Conservation (phyloP, 2,329 filamentous ascomycete genomes). For the Venturia pyrina region DNA sequence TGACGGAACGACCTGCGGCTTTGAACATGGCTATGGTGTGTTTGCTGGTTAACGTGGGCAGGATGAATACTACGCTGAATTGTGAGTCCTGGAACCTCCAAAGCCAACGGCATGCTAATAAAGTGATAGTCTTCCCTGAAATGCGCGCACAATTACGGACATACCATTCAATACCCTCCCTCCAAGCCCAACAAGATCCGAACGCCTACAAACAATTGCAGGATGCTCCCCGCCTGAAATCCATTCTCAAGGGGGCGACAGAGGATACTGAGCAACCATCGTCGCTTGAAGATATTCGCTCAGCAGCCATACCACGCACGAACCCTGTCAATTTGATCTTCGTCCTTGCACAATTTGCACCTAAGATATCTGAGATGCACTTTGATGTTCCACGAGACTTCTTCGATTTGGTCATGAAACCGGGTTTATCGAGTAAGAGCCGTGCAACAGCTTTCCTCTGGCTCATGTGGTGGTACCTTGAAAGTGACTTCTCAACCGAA, state of each 20-base stretch:
- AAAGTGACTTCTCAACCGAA: conserved; percentile 86
- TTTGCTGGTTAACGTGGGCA: conserved; percentile 87
- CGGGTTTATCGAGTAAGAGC: conserved; percentile 68
- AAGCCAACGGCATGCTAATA: conserved; percentile 15
- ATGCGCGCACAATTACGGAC: conserved; percentile 97
- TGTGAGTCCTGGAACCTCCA: conserved; percentile 48
- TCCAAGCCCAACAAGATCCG: conserved; percentile 89
- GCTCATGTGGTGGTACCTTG: conserved; percentile 99
- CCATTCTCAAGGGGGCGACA: conserved; percentile 90
- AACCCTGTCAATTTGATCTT: conserved; percentile 98
- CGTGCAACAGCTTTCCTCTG: conserved; percentile 85
- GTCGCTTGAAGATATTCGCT: conserved; percentile 73
- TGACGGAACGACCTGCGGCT: conserved; percentile 82
- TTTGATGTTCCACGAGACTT: conserved; percentile 82
- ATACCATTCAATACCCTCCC: conserved; percentile 92
- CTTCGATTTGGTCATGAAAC: conserved; percentile 92
- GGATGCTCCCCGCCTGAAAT: conserved; percentile 90
- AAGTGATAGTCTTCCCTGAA: conserved; percentile 76
- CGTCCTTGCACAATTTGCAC: conserved; percentile 78
- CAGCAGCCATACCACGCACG: conserved; percentile 59
- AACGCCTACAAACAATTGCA: conserved; percentile 97
- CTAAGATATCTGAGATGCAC: conserved; percentile 86
- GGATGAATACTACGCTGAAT: conserved; percentile 98
- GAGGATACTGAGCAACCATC: conserved; percentile 82
- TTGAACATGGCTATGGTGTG: conserved; percentile 99